Base-by-base conservation (phyloP, 768 basidiomycete genomes). In the Tulasnella sp. region DNA sequence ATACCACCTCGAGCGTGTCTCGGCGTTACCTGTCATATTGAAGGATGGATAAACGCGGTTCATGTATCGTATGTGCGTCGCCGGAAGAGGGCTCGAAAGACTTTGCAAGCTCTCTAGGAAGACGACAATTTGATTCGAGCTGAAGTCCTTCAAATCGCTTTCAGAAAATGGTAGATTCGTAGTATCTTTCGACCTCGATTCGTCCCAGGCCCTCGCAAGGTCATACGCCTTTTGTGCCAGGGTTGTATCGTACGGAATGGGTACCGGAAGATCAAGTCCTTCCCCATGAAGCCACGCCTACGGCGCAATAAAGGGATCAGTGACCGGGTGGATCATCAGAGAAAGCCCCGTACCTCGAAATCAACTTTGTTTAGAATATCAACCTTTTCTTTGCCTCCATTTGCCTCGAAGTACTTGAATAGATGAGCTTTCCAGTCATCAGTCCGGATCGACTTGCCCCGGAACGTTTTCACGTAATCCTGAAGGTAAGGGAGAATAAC, bases 231-330 rank as follows among this genome's bases (percentile, higher is more conserved):
- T 72, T 55, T 77, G 70, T 0, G 86, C 86, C 23, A 93, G 74
- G 1, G 81, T 75, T 29, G 74, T 72, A 60, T 93, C 89, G 58
- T 89, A 92, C 58, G 80, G 74, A 69, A 87, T 75, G 58, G 82
- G 71, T 0, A 81, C 84, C 0, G 87, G 87, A 9, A 94, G 77
- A 59, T 77, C 72, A 5, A 75, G 61, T 2, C 90, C 87, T 67
- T 86, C 82, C 34, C 90, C 90, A 61, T 84, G 79, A 32, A 94
- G 69, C 90, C 90, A 94, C 11, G 77, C 79, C 84, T 85, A 23
- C 14, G 17, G 37, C 17, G 34, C n/a, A 11, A 25, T 43, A 48
- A 48, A 29, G 11, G 11, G 2, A 25, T 2, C 27, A 9, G 15
- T 4, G 11, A 21, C 6, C 6, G 21, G n/a, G 4, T 17, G n/a